Percentiles rank a stretch among this genome's conserved stretches.
These are phyloP conservation scores for Lachancea cidri DNA, from an alignment of 805 yeast species.

Conservation along the genomic window DNA sequence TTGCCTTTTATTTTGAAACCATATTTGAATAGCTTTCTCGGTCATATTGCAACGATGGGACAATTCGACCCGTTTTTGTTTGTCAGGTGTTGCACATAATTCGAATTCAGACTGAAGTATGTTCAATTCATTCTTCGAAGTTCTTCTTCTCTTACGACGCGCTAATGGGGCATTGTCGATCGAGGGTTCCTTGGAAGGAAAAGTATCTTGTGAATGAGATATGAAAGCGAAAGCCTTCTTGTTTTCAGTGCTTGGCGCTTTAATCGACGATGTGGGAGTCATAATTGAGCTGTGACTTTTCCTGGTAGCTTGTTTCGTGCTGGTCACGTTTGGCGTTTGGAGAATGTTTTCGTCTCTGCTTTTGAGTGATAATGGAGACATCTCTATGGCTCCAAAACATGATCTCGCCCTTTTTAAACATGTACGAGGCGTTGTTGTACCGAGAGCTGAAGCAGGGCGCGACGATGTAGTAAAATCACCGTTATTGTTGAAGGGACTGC, in stretches of 20 bases:
- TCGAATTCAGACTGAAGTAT: slow-evolving; percentile 78
- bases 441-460: not conserved
- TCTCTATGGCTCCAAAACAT: slow-evolving; percentile 5
- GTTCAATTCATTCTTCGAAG: slow-evolving; percentile 79
- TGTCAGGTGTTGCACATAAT: slow-evolving; percentile 75
- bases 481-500: not conserved
- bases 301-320: not conserved
- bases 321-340: not conserved
- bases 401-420: slow-evolving; percentile 6
- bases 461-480: not conserved
- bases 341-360: not conserved
- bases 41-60: slow-evolving; percentile 84
- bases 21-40: slow-evolving; percentile 96
- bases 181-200: slow-evolving; percentile 72
- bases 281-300: slow-evolving; percentile 2
- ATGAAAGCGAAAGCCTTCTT: slow-evolving; percentile 71
- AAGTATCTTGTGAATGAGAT: slow-evolving; percentile 87
- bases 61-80: slow-evolving; percentile 66
- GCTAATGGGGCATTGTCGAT: slow-evolving; percentile 92
- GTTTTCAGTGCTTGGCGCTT: slow-evolving; percentile 21
- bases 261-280: slow-evolving; percentile 32
- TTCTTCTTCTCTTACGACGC: slow-evolving; percentile 91
- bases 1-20: slow-evolving; percentile 97
- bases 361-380: slow-evolving; percentile 12
- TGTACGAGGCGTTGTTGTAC: slow-evolving; percentile 5